Evolutionary conservation across 257 asterid genomes (phyloP), one percentile per base, ranked within the genome.

Genomic region (Fraxinus cuspidata): DNA sequence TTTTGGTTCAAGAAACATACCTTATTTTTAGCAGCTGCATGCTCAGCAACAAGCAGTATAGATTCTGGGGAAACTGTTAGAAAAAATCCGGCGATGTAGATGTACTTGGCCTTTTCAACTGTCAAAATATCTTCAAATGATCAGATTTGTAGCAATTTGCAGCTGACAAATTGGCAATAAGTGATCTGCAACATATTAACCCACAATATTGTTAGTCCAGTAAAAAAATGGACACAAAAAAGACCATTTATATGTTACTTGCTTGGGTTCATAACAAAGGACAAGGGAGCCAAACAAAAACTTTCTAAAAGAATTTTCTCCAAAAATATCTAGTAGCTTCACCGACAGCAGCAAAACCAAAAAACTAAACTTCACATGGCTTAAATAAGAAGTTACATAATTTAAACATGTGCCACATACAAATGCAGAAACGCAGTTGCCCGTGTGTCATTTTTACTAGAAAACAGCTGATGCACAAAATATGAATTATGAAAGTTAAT

Each of bases 21-120:
- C 98, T 93, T 96, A 83, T 88, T 93, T 29, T 89, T 90, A 67
- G 97, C 98, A 81, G 89, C 89, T 64, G 99, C 97, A 80, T 96
- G 97, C 87, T 96, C 98, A 81, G 97, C 98, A 58, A 96, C 97
- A 72, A 87, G 96, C 81, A 87, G 38, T 84, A 96, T 92, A 69
- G 99, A 96, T 53, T 96, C 99, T 1, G 97, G 97, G 84, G 99
- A 96, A 85, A 96, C 99, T 1, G 98, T 90, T 85, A 92, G 97
- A 84, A 96, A 96, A 78, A 96, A 93, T 78, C 98, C 99, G 21
- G 99, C 99, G 81, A 93, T 90, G 44, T 93, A 93, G 91, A 76
- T 83, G 89, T 86, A 89, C 84, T 93, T 90, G 87, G 99, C 98
- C 89, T 93, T 92, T 68, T 96, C 99, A 80, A 96, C 99, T 96